phyloP scores from a whole-genome alignment of 768 basidiomycete species.

The Auricularia heimuer region DNA sequence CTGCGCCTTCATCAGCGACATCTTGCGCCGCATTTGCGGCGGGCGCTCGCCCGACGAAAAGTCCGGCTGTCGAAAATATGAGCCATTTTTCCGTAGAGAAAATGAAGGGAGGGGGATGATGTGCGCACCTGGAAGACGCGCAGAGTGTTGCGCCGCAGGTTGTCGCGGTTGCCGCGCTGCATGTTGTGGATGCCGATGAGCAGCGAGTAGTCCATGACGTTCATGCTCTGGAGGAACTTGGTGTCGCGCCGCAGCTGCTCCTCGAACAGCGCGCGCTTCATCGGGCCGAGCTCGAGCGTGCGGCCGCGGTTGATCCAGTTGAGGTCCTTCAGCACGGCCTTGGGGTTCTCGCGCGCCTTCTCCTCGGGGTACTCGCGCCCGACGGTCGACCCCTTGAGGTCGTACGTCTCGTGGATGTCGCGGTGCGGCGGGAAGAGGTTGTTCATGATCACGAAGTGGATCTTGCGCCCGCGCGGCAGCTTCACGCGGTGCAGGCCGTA shows the following conservation, averaged over 20 bases:
- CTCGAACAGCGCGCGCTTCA: slow-evolving; percentile 81
- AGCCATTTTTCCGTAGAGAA: too few relatives aligned
- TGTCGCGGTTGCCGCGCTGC: slow-evolving; percentile 83
- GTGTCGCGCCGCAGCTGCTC: slow-evolving; percentile 87
- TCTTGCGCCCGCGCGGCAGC: slow-evolving; percentile 85
- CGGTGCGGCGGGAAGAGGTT: slow-evolving; percentile 97
- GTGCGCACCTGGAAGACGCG: slow-evolving; percentile 78
- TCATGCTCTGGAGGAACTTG: slow-evolving; percentile 69
- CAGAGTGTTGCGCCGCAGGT: slow-evolving; percentile 80
- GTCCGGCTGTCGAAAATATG: slow-evolving; percentile 21
- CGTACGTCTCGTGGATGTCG: slow-evolving; percentile 96
- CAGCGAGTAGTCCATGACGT: slow-evolving; percentile 95
- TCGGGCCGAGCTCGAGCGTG: slow-evolving; percentile 84
- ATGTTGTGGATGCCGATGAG: slow-evolving; percentile 92
- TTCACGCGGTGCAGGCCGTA: slow-evolving; percentile 98
- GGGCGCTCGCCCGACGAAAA: background rate
- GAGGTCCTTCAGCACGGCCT: slow-evolving; percentile 88
- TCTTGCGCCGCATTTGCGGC: slow-evolving; percentile 50
- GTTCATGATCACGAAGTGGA: slow-evolving; percentile 99
- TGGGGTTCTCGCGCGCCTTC: slow-evolving; percentile 62
- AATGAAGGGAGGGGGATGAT: too few relatives aligned
- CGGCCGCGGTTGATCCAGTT: slow-evolving; percentile 87
- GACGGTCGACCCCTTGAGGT: slow-evolving; percentile 90
- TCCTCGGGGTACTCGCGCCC: slow-evolving; percentile 84
- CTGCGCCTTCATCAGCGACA: slow-evolving; percentile 46